Conservation (phyloP, 1,284 basidiomycete species). For the Tilletia horrida region DNA sequence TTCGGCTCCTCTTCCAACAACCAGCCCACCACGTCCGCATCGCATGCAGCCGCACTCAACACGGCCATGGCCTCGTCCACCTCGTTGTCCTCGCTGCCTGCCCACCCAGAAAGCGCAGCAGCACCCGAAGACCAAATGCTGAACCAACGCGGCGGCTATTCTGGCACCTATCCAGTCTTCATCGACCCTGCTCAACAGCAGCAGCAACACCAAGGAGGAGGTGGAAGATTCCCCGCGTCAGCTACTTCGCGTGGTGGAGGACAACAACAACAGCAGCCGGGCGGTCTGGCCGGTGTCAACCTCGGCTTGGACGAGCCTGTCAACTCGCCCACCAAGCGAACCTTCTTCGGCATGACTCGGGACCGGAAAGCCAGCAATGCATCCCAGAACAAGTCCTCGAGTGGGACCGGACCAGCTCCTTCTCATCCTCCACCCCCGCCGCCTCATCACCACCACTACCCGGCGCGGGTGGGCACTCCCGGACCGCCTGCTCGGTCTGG, state of each 20-base stretch:
- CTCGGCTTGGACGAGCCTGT: constrained; percentile 27
- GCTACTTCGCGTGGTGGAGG: neutral
- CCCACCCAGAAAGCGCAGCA: constrained; percentile 33
- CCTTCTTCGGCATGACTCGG: constrained; percentile 39
- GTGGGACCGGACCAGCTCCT: neutral
- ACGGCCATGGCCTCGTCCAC: constrained; percentile 23
- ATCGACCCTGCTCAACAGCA: neutral
- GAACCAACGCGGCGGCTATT: neutral
- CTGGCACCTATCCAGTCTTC: neutral
- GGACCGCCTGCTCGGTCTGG: constrained; percentile 16
- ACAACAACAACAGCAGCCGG: neutral
- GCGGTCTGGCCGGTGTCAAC: constrained; percentile 18
- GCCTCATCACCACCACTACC: constrained; percentile 21
- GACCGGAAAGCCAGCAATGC: constrained; percentile 36
- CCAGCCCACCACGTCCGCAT: neutral
- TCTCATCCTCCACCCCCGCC: neutral
- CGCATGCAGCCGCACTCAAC: neutral
- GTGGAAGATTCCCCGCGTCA: constrained; percentile 6
- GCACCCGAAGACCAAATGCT: constrained; percentile 20
- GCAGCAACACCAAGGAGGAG: too few relatives aligned
- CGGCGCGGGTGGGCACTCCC: constrained; percentile 19
- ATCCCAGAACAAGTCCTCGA: constrained; percentile 1
- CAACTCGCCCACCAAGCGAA: constrained; percentile 37
- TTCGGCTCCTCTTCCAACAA: constrained; percentile 33
- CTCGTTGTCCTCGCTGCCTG: constrained; percentile 35